Evolutionary conservation across 2,329 filamentous ascomycete genomes (phyloP), one percentile per base, ranked within the genome.

Genomic region (Talaromyces sp.): DNA sequence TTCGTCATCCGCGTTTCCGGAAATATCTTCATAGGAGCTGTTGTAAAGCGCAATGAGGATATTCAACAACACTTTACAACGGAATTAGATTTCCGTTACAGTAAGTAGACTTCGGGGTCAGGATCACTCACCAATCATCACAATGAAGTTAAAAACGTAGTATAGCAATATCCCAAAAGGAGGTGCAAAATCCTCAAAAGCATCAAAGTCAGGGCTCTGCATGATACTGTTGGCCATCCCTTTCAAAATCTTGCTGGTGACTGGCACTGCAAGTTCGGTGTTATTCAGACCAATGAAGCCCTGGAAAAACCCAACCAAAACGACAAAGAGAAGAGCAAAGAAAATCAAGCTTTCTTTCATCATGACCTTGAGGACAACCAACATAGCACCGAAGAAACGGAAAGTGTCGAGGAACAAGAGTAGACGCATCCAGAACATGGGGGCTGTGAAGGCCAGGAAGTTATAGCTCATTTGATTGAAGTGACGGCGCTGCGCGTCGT

Each of bases 31-130:
- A 75, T 99, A 98, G 1, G 95, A 93, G 56, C 90, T 94, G 79
- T 98, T 98, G 82, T 97, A 99, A 7, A 99, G 87, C 0, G 95
- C 95, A 74, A 99, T 98, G 65, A 99, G 87, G 71, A 99, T 92
- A 76, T 99, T 99, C 70, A 99, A 87, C 31, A 98, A 83, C 64
- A 99, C 84, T 81, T 66, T 80, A 66, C 57, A 37, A 7, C 13
- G 43, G 16, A 16, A 62, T 71, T 61, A 72, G 64, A 22, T 4
- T 7, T 22, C 22, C 3, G 16, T 9, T 9, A 41, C 16, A 14
- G 35, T 9, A 58, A 16, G 9, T 24, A 16, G 31, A 22, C 27
- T 6, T 31, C 27, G 27, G 16, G 10, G 4, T 13, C n/a, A 22
- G 24, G 27, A 13, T 9, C 6, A 72, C 76, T 69, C 71, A 81